A percentile compares a stretch with the other conserved stretches of the same genome.
Evolutionary conservation across 1,284 basidiomycete species (phyloP).

Genomic region (Ceratobasidium sp.): DNA sequence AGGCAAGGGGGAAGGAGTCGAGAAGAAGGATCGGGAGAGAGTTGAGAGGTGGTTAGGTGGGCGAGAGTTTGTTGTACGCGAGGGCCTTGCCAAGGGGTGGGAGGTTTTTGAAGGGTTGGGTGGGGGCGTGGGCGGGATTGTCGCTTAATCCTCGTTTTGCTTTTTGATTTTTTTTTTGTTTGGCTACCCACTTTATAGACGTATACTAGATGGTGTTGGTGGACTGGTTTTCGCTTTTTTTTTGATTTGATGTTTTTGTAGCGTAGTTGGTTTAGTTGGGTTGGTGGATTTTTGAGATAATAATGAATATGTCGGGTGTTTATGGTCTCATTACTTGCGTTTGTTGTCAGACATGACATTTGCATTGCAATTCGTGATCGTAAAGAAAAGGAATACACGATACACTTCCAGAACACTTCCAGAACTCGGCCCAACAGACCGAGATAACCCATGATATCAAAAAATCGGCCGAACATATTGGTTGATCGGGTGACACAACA

Average conservation of each 20-base stretch:
- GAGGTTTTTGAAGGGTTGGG: constrained; percentile 29
- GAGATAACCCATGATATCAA: neutral
- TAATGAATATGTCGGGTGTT: too few relatives aligned
- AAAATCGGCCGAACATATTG: neutral
- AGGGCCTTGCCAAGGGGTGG: constrained; percentile 32
- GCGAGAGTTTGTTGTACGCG: constrained; percentile 66
- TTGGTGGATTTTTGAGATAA: too few relatives aligned
- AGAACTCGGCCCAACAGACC: neutral
- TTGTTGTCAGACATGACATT: too few relatives aligned
- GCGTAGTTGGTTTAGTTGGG: constrained; percentile 1
- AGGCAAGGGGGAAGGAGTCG: constrained; percentile 59
- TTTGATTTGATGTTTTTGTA: neutral
- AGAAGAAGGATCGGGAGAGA: constrained; percentile 65
- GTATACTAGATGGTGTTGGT: neutral
- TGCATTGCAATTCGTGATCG: neutral
- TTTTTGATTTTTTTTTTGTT: too few relatives aligned
- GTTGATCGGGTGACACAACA: too few relatives aligned
- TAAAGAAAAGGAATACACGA: neutral
- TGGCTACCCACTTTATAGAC: neutral
- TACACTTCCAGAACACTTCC: neutral
- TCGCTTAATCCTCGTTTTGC: neutral
- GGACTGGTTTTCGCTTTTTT: neutral
- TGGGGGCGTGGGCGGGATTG: neutral
- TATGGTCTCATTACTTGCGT: too few relatives aligned
- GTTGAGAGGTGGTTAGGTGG: constrained; percentile 70